Conservation (phyloP, 2,329 filamentous ascomycete species). For the Xylaria sp. region DNA sequence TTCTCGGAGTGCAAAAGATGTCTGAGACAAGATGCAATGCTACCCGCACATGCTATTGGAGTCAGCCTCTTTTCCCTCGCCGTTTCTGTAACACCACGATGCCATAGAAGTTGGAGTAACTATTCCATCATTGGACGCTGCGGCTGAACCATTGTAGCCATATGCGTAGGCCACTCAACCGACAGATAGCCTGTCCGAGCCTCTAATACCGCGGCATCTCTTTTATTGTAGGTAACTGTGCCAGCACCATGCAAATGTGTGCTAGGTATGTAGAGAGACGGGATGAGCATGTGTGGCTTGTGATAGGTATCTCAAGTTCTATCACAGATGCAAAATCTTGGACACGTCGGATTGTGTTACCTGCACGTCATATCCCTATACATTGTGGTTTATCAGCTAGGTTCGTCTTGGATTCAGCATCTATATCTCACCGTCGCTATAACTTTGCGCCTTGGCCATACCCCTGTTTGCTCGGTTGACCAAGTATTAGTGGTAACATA, state of each 20-base stretch:
- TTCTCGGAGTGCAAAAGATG: background rate
- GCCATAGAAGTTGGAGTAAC: background rate
- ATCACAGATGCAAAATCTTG: conserved; percentile 9
- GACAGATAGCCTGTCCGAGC: background rate
- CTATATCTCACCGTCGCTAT: conserved; percentile 29
- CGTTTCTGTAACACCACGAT: background rate
- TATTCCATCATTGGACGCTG: background rate
- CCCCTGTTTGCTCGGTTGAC: background rate
- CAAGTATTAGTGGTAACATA: background rate
- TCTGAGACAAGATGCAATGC: conserved; percentile 17
- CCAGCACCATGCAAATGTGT: background rate
- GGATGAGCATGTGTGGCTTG: background rate
- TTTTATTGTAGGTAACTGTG: background rate
- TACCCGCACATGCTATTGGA: background rate
- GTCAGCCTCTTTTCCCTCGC: conserved; percentile 13
- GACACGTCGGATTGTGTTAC: background rate
- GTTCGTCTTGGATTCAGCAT: conserved; percentile 23
- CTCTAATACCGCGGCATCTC: background rate
- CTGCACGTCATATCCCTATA: conserved; percentile 35
- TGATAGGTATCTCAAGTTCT: background rate
- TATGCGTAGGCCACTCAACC: background rate
- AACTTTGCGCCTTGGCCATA: conserved; percentile 3
- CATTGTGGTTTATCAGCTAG: conserved; percentile 20
- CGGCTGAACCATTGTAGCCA: conserved; percentile 7
- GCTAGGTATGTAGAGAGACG: background rate